Base-by-base conservation (phyloP, 306 rosid genomes). In the Sindora glabra region DNA sequence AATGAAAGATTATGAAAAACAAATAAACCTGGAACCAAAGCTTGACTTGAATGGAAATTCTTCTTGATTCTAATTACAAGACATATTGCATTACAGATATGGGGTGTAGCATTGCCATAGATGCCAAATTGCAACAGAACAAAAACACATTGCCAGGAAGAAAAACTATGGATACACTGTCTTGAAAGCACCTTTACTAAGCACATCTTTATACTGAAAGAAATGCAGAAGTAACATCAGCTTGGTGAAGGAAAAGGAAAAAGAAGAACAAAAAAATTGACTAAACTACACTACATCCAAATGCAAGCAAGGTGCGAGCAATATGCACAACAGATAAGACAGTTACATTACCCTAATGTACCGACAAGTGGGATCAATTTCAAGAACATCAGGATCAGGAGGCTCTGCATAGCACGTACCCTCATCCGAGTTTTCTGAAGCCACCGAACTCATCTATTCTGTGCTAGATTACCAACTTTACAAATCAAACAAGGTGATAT, bases 331-430 rank as follows among this genome's bases (percentile, higher is more conserved):
- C 0, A 17, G 40, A 59, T 52, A n/a, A 51, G 19, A n/a, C 34
- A 75, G 56, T 45, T 26, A 36, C 16, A 67, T 57, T 71, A 82
- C 87, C 81, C 72, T 67, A 42, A 78, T 34, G 56, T 82, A 82
- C 49, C 84, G 87, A 60, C 39, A 18, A 59, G 84, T 74, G 11
- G 79, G 81, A 54, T 82, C 87, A 64, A 57, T 65, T 62, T 82
- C 87, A 38, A 78, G 72, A 48, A 82, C 64, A 65, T 82, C 77
- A 6, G 86, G 81, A 74, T 81, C 83, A 9, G 79, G 79, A 42
- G 79, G 77, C 56, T 72, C 79, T 5, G 47, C 67, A 60, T 36
- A 59, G 47, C 54, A 57, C 3, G 21, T 42, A 58, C 57, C 75
- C 12, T 74, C 74, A 34, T 58, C 78, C 23, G 76, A 71, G 65